These are phyloP conservation scores for Medicago ruthenica DNA, from an alignment of 306 rosid species.

Conservation along the genomic window DNA sequence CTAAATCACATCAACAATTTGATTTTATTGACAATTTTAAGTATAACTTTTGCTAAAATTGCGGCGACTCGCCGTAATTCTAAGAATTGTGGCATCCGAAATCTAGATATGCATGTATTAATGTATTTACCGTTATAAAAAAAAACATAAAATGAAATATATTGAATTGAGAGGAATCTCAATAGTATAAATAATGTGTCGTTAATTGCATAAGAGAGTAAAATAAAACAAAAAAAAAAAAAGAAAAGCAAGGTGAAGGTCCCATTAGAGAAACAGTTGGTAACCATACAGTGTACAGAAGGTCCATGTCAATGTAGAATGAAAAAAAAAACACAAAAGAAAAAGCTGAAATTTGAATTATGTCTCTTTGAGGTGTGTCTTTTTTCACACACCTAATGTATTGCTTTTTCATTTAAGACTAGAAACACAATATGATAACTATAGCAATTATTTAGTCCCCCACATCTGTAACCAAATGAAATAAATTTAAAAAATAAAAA, in stretches of 20 bases:
- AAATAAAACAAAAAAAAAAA: constrained; percentile 5
- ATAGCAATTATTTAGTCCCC: constrained; percentile 93
- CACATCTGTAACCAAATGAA: constrained; percentile 51
- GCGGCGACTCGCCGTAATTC: too few relatives aligned
- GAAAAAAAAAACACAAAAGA: constrained; percentile 51
- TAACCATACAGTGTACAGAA: constrained; percentile 40
- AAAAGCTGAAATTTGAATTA: constrained; percentile 98
- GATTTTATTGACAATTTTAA: too few relatives aligned
- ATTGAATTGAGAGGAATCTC: too few relatives aligned
- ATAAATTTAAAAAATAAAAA: constrained; percentile 33
- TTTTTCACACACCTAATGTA: constrained; percentile 36
- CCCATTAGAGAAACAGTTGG: constrained; percentile 58
- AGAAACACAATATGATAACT: constrained; percentile 64
- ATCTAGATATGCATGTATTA: too few relatives aligned
- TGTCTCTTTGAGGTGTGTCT: constrained; percentile 54
- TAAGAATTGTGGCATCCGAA: too few relatives aligned
- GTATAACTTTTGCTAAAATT: too few relatives aligned
- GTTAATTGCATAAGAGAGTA: not conserved
- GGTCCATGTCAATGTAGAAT: constrained; percentile 37
- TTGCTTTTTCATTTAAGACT: constrained; percentile 59
- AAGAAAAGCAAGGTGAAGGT: constrained; percentile 45
- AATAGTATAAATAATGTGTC: not conserved
- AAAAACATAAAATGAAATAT: too few relatives aligned
- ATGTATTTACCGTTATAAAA: not conserved
- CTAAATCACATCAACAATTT: too few relatives aligned